These are phyloP conservation scores for Phylloporus sp. DNA, from an alignment of 768 basidiomycete species.

Conservation along the genomic window DNA sequence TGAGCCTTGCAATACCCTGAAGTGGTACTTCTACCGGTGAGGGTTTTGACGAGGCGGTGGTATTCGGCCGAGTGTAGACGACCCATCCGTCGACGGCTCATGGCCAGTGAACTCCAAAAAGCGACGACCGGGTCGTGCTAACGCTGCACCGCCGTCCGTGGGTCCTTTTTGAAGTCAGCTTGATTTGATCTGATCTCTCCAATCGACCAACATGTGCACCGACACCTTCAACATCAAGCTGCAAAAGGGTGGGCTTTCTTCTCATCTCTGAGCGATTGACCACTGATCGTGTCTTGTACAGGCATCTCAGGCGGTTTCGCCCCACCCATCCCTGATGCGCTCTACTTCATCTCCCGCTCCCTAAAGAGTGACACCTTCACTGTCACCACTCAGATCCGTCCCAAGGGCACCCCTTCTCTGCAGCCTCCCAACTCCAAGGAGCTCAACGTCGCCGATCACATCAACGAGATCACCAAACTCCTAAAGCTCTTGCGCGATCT, in stretches of 20 bases:
- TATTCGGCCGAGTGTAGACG: neutral
- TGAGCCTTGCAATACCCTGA: too few species aligned
- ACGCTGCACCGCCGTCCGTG: neutral
- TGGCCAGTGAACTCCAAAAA: neutral
- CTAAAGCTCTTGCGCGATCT: conserved; percentile 54
- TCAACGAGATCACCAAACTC: conserved; percentile 34
- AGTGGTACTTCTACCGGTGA: too few species aligned
- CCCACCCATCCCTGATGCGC: conserved; percentile 57
- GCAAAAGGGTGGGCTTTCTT: conserved; percentile 48
- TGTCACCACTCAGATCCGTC: conserved; percentile 47
- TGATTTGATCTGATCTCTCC: neutral
- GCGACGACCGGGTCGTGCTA: neutral
- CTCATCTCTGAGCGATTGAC: neutral
- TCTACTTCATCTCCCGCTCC: conserved; percentile 47
- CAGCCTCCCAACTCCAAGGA: conserved; percentile 42
- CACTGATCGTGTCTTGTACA: conserved; percentile 25
- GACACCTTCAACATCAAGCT: conserved; percentile 25
- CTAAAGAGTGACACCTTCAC: conserved; percentile 36
- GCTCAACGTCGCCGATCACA: conserved; percentile 35
- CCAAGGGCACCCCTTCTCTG: conserved; percentile 44
- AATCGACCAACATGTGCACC: conserved; percentile 14
- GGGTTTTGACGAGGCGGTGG: too few species aligned
- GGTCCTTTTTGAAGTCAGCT: neutral
- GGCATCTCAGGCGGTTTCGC: conserved; percentile 77
- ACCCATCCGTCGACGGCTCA: neutral